These are phyloP conservation scores for Verticillium nonalfalfae DNA, from an alignment of 2,329 filamentous ascomycete genomes.

Conservation along the genomic window DNA sequence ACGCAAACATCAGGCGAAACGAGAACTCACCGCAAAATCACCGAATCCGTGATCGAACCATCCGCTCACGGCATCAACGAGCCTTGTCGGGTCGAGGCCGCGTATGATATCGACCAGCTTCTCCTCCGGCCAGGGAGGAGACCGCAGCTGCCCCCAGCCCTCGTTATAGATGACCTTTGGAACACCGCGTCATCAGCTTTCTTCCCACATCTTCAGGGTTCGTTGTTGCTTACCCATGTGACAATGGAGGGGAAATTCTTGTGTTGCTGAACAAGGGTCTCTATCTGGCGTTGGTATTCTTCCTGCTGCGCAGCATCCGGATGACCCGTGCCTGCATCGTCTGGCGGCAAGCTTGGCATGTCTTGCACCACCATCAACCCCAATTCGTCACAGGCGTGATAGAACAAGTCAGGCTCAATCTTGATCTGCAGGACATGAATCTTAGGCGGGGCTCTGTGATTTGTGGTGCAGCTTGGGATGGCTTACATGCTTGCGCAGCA, in stretches of 20 bases:
- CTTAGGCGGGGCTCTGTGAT: neutral
- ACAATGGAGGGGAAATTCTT: slow-evolving; percentile 60
- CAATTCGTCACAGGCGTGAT: slow-evolving; percentile 59
- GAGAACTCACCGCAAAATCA: slow-evolving; percentile 42
- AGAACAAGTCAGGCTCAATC: slow-evolving; percentile 60
- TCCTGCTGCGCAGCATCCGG: slow-evolving; percentile 45
- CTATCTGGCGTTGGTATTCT: slow-evolving; percentile 60
- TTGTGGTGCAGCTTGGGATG: neutral
- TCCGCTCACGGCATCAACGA: slow-evolving; percentile 57
- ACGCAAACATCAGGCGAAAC: neutral
- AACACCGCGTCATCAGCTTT: neutral
- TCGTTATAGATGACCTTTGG: slow-evolving; percentile 61
- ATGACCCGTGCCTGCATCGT: slow-evolving; percentile 17
- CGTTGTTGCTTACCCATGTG: slow-evolving; percentile 44
- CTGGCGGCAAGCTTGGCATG: slow-evolving; percentile 54
- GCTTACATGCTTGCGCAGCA: slow-evolving; percentile 62
- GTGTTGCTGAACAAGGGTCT: slow-evolving; percentile 54
- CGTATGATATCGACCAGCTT: slow-evolving; percentile 48
- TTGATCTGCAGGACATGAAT: slow-evolving; percentile 43
- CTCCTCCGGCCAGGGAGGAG: slow-evolving; percentile 46
- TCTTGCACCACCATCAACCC: slow-evolving; percentile 65
- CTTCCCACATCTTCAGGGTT: neutral
- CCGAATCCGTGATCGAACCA: slow-evolving; percentile 65
- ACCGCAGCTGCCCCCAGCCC: slow-evolving; percentile 58
- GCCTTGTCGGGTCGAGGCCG: slow-evolving; percentile 53